Percentiles rank a stretch among this genome's conserved stretches.
Conservation (phyloP, 228 moss, liverwort and hornwort species). For the Sphagnum fallax region DNA sequence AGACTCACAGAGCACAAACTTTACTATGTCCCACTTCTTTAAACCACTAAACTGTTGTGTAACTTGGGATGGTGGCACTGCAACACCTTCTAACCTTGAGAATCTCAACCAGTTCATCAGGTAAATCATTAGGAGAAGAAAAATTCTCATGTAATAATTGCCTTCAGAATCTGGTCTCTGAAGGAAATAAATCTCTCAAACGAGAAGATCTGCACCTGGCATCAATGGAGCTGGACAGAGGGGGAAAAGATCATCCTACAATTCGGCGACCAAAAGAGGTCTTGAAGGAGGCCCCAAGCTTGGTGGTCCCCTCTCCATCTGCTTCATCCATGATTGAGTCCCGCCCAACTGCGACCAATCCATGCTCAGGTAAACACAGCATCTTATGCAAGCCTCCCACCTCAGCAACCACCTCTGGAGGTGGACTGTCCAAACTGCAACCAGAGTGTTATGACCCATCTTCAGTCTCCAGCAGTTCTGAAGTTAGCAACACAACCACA, state of each 20-base stretch:
- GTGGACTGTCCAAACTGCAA: slow-evolving; percentile 73
- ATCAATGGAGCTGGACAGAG: background rate
- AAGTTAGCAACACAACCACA: no score
- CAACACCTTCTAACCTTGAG: no score
- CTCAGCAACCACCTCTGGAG: slow-evolving; percentile 44
- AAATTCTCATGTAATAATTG: no score
- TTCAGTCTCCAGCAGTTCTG: no score
- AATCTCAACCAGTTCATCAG: no score
- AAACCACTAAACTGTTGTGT: no score
- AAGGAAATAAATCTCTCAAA: background rate
- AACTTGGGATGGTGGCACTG: no score
- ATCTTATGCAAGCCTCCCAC: slow-evolving; percentile 76
- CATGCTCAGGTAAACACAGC: slow-evolving; percentile 47
- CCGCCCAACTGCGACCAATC: slow-evolving; percentile 71
- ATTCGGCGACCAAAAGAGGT: slow-evolving; percentile 78
- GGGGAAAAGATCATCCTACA: slow-evolving; percentile 33
- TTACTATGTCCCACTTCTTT: no score
- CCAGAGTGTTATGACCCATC: background rate
- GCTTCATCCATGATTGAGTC: slow-evolving; percentile 70
- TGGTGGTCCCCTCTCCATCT: slow-evolving; percentile 60
- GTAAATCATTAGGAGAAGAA: no score
- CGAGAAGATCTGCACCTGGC: background rate
- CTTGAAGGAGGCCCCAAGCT: slow-evolving; percentile 91
- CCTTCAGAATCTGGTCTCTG: no score
- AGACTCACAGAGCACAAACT: no score